Evolutionary conservation across 192 early-diverging fungal species (phyloP), one percentile per base, ranked within the genome.

Genomic region (Podila epigama): DNA sequence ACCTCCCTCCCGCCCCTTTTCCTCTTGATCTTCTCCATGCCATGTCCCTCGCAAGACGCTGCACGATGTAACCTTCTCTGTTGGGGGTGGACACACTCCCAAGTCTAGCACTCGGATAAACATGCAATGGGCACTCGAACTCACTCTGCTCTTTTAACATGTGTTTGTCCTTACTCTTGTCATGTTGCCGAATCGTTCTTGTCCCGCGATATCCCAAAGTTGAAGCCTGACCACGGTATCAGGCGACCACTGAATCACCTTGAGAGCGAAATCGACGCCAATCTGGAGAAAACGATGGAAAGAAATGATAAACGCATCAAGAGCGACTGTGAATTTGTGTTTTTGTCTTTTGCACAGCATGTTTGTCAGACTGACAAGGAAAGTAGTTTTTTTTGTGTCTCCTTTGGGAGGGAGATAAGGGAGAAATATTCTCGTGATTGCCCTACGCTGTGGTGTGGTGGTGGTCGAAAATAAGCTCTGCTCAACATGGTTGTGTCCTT

Each of bases 161-260:
- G 11, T 27, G 33, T 4, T 53, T 33, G 16, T n/a, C 36, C 63
- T 61, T 75, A 83, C 87, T 56, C 85, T 68, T 36, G 87, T 89
- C 78, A 89, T 80, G 33, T 81, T 81, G 22, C 84, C 81, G 63
- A 87, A 89, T 59, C 86, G 81, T 71, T 89, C 87, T 55, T 89
- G 87, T 7, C 87, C 87, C 11, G 87, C 87, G 66, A 89, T 89
- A 69, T 89, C 87, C 87, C 87, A 89, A 28, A 89, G 69, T 52
- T 89, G 87, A 44, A 89, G 70, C 65, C 86, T 71, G 32, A 89
- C 80, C 25, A 85, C 81, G 2, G 80, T 83, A 35, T 85, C 83
- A 15, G 82, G 81, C 44, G 81, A 82, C 82, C 83, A 87, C 42
- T 85, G 82, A 34, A 89, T 81, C 16, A 83, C 81, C 60, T 89